These are phyloP conservation scores for Taiozyma sp. DNA, from an alignment of 1,139 yeast genomes.

Conservation along the genomic window DNA sequence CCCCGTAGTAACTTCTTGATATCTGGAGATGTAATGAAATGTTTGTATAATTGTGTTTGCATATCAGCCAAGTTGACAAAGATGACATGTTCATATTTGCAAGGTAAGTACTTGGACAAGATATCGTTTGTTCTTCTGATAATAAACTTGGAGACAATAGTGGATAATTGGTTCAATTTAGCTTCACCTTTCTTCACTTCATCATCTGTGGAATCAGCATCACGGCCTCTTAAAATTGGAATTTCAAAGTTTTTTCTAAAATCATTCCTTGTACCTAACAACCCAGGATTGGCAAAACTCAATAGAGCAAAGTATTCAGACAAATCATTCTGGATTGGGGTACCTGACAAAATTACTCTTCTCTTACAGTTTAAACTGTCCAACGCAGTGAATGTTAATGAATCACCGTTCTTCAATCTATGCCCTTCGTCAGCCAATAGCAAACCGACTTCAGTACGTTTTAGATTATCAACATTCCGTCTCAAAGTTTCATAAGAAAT, in stretches of 20 bases:
- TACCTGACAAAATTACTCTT: slow-evolving; percentile 90
- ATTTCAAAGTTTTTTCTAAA: slow-evolving; percentile 82
- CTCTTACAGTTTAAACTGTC: slow-evolving; percentile 79
- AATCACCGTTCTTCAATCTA: slow-evolving; percentile 89
- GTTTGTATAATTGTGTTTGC: slow-evolving; percentile 65
- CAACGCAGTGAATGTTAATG: slow-evolving; percentile 84
- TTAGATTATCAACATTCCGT: slow-evolving; percentile 73
- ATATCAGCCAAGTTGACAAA: slow-evolving; percentile 80
- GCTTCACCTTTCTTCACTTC: slow-evolving; percentile 69
- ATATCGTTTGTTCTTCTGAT: slow-evolving; percentile 95
- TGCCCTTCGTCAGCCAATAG: slow-evolving; percentile 97
- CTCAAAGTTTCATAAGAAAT: slow-evolving; percentile 95
- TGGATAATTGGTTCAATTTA: slow-evolving; percentile 66
- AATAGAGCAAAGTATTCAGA: slow-evolving; percentile 91
- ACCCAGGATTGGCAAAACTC: slow-evolving; percentile 92
- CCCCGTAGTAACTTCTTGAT: slow-evolving; percentile 67
- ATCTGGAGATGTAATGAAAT: slow-evolving; percentile 78
- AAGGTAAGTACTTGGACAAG: slow-evolving; percentile 86
- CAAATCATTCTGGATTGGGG: slow-evolving; percentile 95
- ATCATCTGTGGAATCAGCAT: slow-evolving; percentile 81
- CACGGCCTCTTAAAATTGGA: slow-evolving; percentile 79
- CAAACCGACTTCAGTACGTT: slow-evolving; percentile 79
- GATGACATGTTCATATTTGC: slow-evolving; percentile 92
- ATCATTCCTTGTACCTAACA: slow-evolving; percentile 77
- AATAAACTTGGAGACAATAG: slow-evolving; percentile 80